Base-by-base conservation (phyloP, 495 filamentous ascomycete genomes). In the Lepraria neglecta region DNA sequence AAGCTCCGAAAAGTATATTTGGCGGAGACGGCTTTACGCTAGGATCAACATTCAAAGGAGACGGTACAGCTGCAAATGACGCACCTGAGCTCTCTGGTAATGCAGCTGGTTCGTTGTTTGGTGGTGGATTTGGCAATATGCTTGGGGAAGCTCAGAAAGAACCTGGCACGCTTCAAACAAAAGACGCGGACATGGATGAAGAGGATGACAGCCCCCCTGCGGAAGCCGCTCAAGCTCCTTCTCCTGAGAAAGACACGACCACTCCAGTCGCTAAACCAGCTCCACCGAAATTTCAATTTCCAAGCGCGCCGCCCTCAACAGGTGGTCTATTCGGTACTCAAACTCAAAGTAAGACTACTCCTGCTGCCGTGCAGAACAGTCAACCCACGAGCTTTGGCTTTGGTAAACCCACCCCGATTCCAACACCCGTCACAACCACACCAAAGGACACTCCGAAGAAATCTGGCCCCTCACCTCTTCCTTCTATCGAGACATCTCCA, bases 21-120 rank as follows among this genome's bases (percentile, higher is more conserved):
- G 83, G 85, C 17, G 74, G 76, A 11, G 65, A 72, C 56, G 78
- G 80, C 0, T 96, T 97, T 70, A 83, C 84, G 28, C 78, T 97
- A 24, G 85, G 82, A 3, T 88, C 87, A 47, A 87, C 84, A 15
- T 97, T 97, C 74, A 91, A 94, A 71, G 78, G 78, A 33, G 92
- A 95, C 68, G 80, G 79, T 10, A 75, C 78, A 56, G 81, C 81
- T 28, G 81, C 80, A 53, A 84, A 87, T 63, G 84, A 87, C 64
- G 72, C 72, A 21, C 77, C 83, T 11, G 80, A 82, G 43, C 72
- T 80, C 21, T 65, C 71, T 14, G 74, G 74, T 15, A 61, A 69
- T 53, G 64, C 64, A 10, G 69, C 70, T 40, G 73, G 68, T 17
- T 80, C 76, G 31, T 72, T 83, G 59, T 87, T 90, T 64, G 82